Evolutionary conservation across 176 grass and related monocot species (phyloP).

Genomic region (Bonia amplexicaulis): DNA sequence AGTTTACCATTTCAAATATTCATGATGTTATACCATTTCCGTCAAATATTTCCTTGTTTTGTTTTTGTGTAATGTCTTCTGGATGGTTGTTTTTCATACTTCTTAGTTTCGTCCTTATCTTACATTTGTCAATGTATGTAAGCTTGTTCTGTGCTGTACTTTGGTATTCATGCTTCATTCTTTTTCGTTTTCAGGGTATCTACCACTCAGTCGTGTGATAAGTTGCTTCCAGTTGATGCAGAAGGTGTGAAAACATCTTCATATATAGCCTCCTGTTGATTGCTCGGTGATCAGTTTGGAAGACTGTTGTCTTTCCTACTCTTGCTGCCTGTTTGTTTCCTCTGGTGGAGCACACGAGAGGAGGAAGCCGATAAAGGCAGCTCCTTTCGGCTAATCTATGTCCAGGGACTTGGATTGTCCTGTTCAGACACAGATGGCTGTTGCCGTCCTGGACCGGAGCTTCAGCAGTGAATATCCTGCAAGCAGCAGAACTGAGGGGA

Average conservation of each 20-base stretch:
- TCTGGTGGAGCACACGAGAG: constrained; percentile 29
- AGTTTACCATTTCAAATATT: background rate
- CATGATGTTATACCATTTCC: background rate
- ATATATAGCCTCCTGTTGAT: constrained; percentile 15
- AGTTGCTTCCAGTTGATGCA: constrained; percentile 14
- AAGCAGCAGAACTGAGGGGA: constrained; percentile 52
- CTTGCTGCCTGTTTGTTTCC: constrained; percentile 10
- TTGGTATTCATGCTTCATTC: constrained; percentile 2
- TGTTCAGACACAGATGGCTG: constrained; percentile 95
- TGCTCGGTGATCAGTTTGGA: constrained; percentile 4
- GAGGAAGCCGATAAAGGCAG: constrained; percentile 36
- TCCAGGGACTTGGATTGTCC: constrained; percentile 76
- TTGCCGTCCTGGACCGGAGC: constrained; percentile 55
- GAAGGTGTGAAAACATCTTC: constrained; percentile 6
- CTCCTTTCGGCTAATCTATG: constrained; percentile 44
- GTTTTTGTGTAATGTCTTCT: background rate
- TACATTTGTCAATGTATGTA: background rate
- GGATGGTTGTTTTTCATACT: background rate
- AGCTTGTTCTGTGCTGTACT: background rate
- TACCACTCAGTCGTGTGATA: background rate
- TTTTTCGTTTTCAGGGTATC: background rate
- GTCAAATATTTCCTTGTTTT: background rate
- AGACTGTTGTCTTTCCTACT: constrained; percentile 4
- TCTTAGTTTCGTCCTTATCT: background rate
- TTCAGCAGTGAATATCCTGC: constrained; percentile 65